A percentile compares a stretch with the other conserved stretches of the same genome.
phyloP scores from a whole-genome alignment of 768 basidiomycete genomes.

The Naematelia encephala region DNA sequence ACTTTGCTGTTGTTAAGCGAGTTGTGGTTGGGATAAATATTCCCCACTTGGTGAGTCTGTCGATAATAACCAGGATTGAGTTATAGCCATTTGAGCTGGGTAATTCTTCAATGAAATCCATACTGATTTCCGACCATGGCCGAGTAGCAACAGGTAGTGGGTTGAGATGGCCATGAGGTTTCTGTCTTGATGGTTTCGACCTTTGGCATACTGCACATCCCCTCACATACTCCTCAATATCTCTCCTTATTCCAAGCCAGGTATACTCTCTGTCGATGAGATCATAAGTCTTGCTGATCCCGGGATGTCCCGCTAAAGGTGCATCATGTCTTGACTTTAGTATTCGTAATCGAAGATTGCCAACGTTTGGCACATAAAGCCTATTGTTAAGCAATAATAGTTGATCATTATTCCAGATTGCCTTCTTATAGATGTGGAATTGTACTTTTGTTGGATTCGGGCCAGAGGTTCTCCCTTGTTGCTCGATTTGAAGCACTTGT shows the following conservation, averaged over 20 bases:
- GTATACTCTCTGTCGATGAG: conserved; percentile 51
- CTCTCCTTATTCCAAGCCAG: conserved; percentile 34
- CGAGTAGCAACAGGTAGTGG: conserved; percentile 28
- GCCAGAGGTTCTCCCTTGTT: too few relatives aligned
- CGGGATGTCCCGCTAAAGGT: conserved; percentile 53
- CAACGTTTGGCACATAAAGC: background rate
- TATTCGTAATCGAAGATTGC: conserved; percentile 4
- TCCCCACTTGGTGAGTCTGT: conserved; percentile 50
- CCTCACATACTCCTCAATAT: conserved; percentile 48
- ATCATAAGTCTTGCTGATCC: conserved; percentile 48
- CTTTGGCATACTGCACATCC: conserved; percentile 47
- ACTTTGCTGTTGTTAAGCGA: conserved; percentile 39
- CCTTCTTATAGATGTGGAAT: too few relatives aligned
- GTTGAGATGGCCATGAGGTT: conserved; percentile 50
- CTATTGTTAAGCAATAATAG: background rate
- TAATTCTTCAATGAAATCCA: conserved; percentile 38
- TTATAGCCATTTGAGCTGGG: conserved; percentile 43
- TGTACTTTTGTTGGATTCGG: too few relatives aligned
- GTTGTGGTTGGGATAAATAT: conserved; percentile 53
- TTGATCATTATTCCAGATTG: too few relatives aligned
- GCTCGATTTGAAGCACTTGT: too few relatives aligned
- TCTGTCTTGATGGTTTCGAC: conserved; percentile 49
- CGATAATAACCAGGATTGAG: conserved; percentile 51
- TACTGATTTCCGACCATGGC: conserved; percentile 49
- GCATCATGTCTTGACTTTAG: conserved; percentile 52